Percentiles rank a stretch among this genome's conserved stretches.
Evolutionary conservation across 768 basidiomycete species (phyloP).

Genomic region (Auriculariales sp.): DNA sequence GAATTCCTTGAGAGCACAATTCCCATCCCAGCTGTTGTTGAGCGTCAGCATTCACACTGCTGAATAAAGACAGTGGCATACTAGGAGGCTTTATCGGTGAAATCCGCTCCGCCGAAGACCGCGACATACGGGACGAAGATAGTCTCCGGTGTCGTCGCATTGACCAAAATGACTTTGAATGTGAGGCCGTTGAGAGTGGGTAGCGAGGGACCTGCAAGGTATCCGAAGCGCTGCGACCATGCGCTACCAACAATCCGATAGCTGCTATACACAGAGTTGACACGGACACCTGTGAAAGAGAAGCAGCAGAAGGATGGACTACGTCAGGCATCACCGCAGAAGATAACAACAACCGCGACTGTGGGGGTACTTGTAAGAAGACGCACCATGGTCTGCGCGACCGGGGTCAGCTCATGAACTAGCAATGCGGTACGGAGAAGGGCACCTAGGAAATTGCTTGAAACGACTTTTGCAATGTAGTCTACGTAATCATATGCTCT

Average conservation of each 20-base stretch:
- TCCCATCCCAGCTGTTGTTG: conserved; percentile 46
- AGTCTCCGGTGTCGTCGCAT: conserved; percentile 7
- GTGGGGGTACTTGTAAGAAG: too few species aligned
- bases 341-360: too few species aligned
- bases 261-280: conserved; percentile 5
- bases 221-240: conserved; percentile 7
- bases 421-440: too few species aligned
- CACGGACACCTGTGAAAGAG: conserved; percentile 5
- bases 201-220: conserved; percentile 8
- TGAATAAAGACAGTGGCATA: background rate
- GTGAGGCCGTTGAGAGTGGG: conserved; percentile 6
- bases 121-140: conserved; percentile 6
- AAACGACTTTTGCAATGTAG: background rate
- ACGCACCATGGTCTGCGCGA: background rate
- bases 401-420: too few species aligned
- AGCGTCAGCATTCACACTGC: background rate
- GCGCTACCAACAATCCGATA: conserved; percentile 1
- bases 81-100: conserved; percentile 5
- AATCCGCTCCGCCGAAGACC: conserved; percentile 5
- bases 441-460: background rate
- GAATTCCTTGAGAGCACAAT: conserved; percentile 34
- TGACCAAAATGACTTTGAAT: conserved; percentile 5
- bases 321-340: too few species aligned
- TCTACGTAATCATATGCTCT: background rate
- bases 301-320: too few species aligned